Percentiles rank a stretch among this genome's conserved stretches.
Conservation (phyloP, 371 early-diverging fungal genomes). For the Funneliformis caledonium region DNA sequence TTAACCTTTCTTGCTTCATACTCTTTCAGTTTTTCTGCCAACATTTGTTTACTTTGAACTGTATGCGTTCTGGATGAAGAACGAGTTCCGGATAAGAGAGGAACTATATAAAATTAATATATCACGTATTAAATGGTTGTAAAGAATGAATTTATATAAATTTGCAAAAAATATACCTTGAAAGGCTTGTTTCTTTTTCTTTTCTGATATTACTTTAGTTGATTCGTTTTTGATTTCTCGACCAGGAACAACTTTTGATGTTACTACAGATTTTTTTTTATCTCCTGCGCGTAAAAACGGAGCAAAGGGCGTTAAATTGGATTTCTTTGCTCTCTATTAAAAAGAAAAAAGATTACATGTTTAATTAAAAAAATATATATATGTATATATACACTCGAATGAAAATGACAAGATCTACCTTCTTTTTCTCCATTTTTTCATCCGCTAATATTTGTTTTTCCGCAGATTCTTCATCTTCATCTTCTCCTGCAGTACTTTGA, state of each 20-base stretch:
- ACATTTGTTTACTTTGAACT: slow-evolving; percentile 55
- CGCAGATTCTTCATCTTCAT: slow-evolving; percentile 55
- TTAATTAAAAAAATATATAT: not conserved
- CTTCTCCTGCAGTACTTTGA: slow-evolving; percentile 59
- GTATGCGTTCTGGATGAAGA: slow-evolving; percentile 64
- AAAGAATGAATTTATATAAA: not conserved
- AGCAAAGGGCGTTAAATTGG: not conserved
- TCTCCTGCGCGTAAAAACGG: not conserved
- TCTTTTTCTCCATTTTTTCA: slow-evolving; percentile 47
- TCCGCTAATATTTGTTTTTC: slow-evolving; percentile 55
- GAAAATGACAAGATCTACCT: not conserved
- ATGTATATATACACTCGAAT: too few relatives aligned
- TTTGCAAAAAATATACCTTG: not conserved
- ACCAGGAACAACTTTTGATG: not conserved
- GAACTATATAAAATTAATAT: slow-evolving; percentile 28
- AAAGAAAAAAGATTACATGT: not conserved
- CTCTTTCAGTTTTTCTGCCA: slow-evolving; percentile 60
- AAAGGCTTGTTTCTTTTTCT: not conserved
- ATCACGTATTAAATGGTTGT: not conserved
- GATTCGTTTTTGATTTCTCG: not conserved
- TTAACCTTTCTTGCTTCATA: slow-evolving; percentile 53
- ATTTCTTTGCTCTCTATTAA: slow-evolving; percentile 20
- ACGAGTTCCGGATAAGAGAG: slow-evolving; percentile 49
- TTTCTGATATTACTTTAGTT: not conserved
- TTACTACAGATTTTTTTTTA: not conserved